Percentiles rank a stretch among this genome's conserved stretches.
Evolutionary conservation across 139 green algal species (phyloP).

Genomic region (Microglena sp.): DNA sequence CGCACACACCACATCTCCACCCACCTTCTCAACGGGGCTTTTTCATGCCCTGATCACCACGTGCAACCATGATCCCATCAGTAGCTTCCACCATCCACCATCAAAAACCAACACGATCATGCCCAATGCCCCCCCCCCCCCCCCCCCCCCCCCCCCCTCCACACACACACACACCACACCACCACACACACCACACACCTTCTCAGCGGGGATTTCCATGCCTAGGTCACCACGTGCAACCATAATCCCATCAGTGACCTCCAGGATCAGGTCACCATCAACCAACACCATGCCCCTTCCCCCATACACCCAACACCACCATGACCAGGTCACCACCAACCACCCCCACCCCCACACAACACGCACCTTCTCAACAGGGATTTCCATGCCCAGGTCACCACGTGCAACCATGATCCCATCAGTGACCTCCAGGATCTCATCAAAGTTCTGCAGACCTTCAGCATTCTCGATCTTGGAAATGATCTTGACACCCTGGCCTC

Average conservation of each 20-base stretch:
- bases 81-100: constrained; percentile 55
- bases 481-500: constrained; percentile 41
- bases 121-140: no score
- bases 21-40: constrained; percentile 46
- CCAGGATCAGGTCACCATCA: not conserved
- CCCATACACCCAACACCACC: no score
- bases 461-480: constrained; percentile 68
- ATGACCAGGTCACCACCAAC: no score
- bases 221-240: constrained; percentile 41
- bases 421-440: constrained; percentile 52
- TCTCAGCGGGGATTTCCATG: constrained; percentile 51
- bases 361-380: constrained; percentile 43
- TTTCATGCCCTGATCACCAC: constrained; percentile 69
- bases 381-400: constrained; percentile 57
- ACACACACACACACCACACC: no score
- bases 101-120: no score
- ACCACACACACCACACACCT: no score
- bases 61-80: constrained; percentile 69
- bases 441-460: constrained; percentile 51
- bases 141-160: no score
- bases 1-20: constrained; percentile 13
- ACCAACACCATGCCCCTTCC: no score
- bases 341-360: no score
- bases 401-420: constrained; percentile 60
- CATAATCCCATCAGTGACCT: not conserved